Conservation (phyloP, 2,329 filamentous ascomycete genomes). For the Venturia nashicola region DNA sequence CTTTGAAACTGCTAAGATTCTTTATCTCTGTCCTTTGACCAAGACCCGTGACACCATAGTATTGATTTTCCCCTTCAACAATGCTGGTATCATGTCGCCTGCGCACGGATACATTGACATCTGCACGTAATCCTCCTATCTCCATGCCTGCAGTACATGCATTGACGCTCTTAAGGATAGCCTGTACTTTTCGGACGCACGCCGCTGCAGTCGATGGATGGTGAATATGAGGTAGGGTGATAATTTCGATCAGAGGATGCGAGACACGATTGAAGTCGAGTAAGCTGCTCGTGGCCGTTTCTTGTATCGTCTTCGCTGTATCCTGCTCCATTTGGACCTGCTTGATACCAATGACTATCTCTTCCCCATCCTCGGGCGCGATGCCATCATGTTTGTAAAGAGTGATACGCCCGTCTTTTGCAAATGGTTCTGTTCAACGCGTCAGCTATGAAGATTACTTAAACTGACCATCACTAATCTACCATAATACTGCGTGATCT, state of each 20-base stretch:
- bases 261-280: conserved; percentile 93
- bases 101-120: conserved; percentile 87
- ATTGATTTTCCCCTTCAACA: conserved; percentile 22
- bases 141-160: conserved; percentile 91
- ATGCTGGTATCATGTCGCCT: conserved; percentile 27
- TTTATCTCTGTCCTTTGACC: conserved; percentile 95
- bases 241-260: conserved; percentile 85
- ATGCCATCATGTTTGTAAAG: conserved; percentile 70
- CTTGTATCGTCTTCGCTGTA: conserved; percentile 82
- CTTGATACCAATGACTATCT: conserved; percentile 69
- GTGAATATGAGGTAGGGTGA: conserved; percentile 80
- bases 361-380: conserved; percentile 56
- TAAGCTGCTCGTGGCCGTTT: conserved; percentile 55
- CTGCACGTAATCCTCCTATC: conserved; percentile 74
- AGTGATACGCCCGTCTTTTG: conserved; percentile 57
- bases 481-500: conserved; percentile 89
- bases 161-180: conserved; percentile 64
- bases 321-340: conserved; percentile 97
- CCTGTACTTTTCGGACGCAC: conserved; percentile 79
- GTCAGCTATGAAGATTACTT: conserved; percentile 15
- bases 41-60: conserved; percentile 48
- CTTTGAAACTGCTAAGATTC: conserved; percentile 88
- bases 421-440: conserved; percentile 39
- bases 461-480: conserved; percentile 20
- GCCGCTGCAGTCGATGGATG: conserved; percentile 78